phyloP scores from a whole-genome alignment of 139 green algal genomes.

The Picochlorum sp. region DNA sequence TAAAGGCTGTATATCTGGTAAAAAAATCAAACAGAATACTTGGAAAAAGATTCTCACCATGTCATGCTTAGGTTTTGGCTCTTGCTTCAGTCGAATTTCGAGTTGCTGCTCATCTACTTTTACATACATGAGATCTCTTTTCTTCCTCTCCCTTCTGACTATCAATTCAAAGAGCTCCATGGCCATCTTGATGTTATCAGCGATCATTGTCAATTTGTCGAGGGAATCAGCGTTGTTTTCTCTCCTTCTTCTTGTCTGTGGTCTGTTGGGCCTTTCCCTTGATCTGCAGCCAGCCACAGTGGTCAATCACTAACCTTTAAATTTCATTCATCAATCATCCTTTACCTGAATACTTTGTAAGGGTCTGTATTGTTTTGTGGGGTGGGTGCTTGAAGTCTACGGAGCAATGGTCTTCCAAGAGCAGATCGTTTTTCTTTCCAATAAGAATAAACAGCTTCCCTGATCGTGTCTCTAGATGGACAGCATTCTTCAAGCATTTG shows the following conservation, averaged over 20 bases:
- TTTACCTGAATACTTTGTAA: slow-evolving; percentile 87
- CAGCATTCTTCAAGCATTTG: slow-evolving; percentile 32
- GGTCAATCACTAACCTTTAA: neutral
- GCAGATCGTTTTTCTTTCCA: slow-evolving; percentile 75
- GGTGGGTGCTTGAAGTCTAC: slow-evolving; percentile 72
- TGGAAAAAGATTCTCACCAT: slow-evolving; percentile 1
- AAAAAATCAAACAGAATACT: neutral
- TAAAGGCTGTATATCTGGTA: neutral
- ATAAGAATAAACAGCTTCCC: slow-evolving; percentile 79
- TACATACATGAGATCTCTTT: slow-evolving; percentile 53
- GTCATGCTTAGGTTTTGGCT: slow-evolving; percentile 27
- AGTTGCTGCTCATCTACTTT: slow-evolving; percentile 52
- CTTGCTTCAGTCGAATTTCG: slow-evolving; percentile 46
- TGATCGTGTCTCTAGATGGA: slow-evolving; percentile 23
- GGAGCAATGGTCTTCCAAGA: slow-evolving; percentile 73
- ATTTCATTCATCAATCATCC: neutral
- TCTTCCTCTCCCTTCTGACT: slow-evolving; percentile 58
- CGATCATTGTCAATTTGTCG: slow-evolving; percentile 70
- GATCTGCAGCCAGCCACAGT: slow-evolving; percentile 27
- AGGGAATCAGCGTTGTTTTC: slow-evolving; percentile 71
- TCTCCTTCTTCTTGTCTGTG: slow-evolving; percentile 74
- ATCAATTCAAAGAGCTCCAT: slow-evolving; percentile 53
- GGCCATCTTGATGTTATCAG: slow-evolving; percentile 53
- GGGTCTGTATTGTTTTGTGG: slow-evolving; percentile 79
- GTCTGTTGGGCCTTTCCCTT: slow-evolving; percentile 77